Conservation (phyloP, 192 early-diverging fungal genomes). For the Coemansia nantahalensis region DNA sequence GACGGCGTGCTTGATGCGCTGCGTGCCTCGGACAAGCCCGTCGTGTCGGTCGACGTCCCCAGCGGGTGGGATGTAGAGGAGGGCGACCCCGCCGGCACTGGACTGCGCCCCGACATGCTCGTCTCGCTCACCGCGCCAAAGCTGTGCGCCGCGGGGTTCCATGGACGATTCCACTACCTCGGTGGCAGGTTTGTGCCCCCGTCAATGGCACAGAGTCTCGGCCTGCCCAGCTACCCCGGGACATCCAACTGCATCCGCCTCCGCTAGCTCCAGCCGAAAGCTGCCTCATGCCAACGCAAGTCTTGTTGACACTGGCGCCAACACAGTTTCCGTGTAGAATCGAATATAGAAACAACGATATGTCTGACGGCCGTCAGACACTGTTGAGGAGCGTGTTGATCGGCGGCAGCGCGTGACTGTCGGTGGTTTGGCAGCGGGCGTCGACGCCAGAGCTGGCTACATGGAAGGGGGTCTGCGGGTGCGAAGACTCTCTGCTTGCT, state of each 20-base stretch:
- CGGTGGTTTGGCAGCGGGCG: constrained; percentile 12
- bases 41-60: constrained; percentile 88
- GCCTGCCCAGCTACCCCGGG: constrained; percentile 69
- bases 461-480: constrained; percentile 22
- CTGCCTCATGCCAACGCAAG: too few relatives aligned
- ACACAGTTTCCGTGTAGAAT: background rate
- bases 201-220: constrained; percentile 64
- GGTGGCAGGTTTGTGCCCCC: constrained; percentile 90
- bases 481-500: constrained; percentile 29
- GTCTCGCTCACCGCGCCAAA: constrained; percentile 95
- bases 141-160: constrained; percentile 64
- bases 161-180: constrained; percentile 73
- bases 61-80: constrained; percentile 93
- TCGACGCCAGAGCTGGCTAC: constrained; percentile 2
- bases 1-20: constrained; percentile 16
- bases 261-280: background rate
- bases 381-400: constrained; percentile 35
- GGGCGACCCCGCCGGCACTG: constrained; percentile 53
- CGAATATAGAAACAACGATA: background rate
- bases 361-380: constrained; percentile 3
- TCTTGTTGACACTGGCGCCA: too few relatives aligned
- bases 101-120: constrained; percentile 76
- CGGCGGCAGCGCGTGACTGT: constrained; percentile 28
- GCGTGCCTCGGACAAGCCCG: constrained; percentile 29
- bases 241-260: constrained; percentile 68